Base-by-base conservation (phyloP, 192 early-diverging fungal genomes). In the Entomortierella chlamydospora region DNA sequence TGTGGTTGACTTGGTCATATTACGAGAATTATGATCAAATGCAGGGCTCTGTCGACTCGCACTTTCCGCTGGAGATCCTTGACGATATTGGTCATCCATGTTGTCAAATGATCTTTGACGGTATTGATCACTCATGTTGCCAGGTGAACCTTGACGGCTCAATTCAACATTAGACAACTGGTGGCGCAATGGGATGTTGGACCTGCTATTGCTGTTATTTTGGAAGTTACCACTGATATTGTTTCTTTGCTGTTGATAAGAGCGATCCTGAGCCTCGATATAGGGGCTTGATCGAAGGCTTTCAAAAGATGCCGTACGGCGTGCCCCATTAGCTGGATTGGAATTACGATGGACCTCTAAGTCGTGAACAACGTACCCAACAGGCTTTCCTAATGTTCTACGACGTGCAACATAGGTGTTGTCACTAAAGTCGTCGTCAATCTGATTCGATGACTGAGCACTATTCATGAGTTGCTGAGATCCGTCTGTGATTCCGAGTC, bases 311-410 rank as follows among this genome's bases (percentile, higher is more conserved):
- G 42, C 49, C 7, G 61, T 6, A 37, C 59, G 69, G 18, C 62
- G 68, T 28, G 42, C 54, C 23, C 60, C 61, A 25, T 57, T 68
- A 45, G 34, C 49, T 1, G 65, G 55, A 20, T 33, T 17, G 1
- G 41, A 28, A 2, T 49, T 60, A 20, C 22, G 31, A 34, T 45
- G 67, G 23, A 41, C 8, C n/a, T 78, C 74, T 4, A 69, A 2
- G 1, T 70, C 74, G 0, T 56, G 76, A 13, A 55, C 47, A 9
- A 30, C 42, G 53, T 57, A 79, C 8, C 68, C 68, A 28, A 61
- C 60, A n/a, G 76, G 76, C 31, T 70, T 79, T n/a, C 76, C 76
- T 9, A 70, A 60, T 4, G 76, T 79, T 39, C 68, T 51, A 22
- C 76, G 76, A 49, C 76, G 76, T 0, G 63, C 76, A 11, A 58